A percentile compares a stretch with the other conserved stretches of the same genome.
phyloP scores from a whole-genome alignment of 140 eudicot species.

The Artemisia princeps region DNA sequence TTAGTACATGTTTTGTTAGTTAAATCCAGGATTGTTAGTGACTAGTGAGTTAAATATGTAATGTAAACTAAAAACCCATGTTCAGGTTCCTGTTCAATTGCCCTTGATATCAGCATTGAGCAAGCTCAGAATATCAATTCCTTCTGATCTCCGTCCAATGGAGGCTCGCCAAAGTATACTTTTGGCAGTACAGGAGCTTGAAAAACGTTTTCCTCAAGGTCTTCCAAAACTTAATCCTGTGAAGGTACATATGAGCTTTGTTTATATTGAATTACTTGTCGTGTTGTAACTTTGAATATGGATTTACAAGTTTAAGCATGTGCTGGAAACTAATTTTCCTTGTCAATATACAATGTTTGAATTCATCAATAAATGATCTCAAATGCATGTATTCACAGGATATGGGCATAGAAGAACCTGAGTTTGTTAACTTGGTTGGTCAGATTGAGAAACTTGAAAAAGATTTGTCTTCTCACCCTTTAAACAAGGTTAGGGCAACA shows the following conservation, averaged over 20 bases:
- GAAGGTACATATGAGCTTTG: conserved; percentile 44
- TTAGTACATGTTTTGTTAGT: neutral
- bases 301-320: neutral
- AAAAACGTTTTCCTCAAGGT: conserved; percentile 83
- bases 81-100: conserved; percentile 95
- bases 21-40: neutral
- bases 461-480: conserved; percentile 66
- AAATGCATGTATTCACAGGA: conserved; percentile 39
- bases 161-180: conserved; percentile 83
- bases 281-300: neutral
- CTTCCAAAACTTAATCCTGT: conserved; percentile 96
- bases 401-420: conserved; percentile 85
- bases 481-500: conserved; percentile 58
- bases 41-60: neutral
- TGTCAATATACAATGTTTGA: too few species aligned
- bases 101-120: conserved; percentile 76
- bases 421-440: conserved; percentile 66
- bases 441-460: conserved; percentile 78
- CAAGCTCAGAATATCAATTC: conserved; percentile 70
- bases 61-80: neutral
- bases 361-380: too few species aligned
- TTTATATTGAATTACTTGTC: neutral
- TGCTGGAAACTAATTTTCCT: too few species aligned
- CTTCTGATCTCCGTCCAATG: conserved; percentile 81
- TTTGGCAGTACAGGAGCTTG: conserved; percentile 82